Base-by-base conservation (phyloP, 2,329 filamentous ascomycete genomes). In the Arthrobotrys sphaeroides region DNA sequence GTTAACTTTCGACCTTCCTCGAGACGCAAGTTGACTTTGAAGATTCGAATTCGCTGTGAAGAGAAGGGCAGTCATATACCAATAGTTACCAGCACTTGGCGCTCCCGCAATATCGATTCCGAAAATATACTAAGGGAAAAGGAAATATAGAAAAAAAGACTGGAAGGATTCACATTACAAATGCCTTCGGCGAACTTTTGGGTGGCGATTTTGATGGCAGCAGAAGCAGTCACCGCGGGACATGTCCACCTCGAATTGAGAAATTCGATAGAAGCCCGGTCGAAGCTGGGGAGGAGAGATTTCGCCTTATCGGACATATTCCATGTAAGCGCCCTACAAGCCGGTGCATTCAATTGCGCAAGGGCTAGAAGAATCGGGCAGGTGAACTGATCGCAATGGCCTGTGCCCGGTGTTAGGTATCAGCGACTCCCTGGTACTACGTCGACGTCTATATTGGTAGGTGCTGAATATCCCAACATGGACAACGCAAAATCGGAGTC, bases 201-300 rank as follows among this genome's bases (percentile, higher is more conserved):
- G 22, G 45, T 60, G 28, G 60, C 49, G 49, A 43, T 73, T 36
- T 22, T 73, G 42, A 38, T 73, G 12, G 31, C 53, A 38, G 60
- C 38, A 13, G 68, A 73, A 51, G 51, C 60, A 16, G 60, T 62
- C 6, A 66, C 68, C n/a, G 68, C 68, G 5, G 68, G 68, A 43
- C 60, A 73, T 66, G 42, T 73, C 20, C 68, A 73, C n/a, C 51
- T 73, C 6, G 68, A 73, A 66, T 66, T 73, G 24, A 66, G 57
- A n/a, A 73, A 66, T 31, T 65, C 60, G 68, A 60, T 66, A 65
- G 40, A 53, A 5, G 68, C 47, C 40, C 68, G 68, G 40, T 73
- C 68, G 42, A 60, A 49, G 13, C 60, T 73, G 10, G 40, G 36
- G n/a, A 57, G 60, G 38, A 73, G 68, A 26, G 68, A 66, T n/a